These are phyloP conservation scores for Arthrobotrys sphaeroides DNA, from an alignment of 2,329 filamentous ascomycete species.

Conservation along the genomic window DNA sequence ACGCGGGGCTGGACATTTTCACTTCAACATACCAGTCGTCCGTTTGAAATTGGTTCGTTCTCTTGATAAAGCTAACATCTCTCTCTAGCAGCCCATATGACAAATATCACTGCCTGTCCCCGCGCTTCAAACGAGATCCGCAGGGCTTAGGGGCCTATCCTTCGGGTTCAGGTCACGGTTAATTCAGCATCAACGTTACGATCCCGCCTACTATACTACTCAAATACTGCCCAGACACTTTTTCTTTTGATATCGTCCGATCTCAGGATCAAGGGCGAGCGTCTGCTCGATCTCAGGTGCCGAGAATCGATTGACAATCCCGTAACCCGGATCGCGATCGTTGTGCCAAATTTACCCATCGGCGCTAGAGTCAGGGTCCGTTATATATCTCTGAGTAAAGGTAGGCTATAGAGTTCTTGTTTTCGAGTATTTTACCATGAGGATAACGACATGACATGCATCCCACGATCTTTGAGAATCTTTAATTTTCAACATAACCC, in stretches of 20 bases:
- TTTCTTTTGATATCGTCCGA: not conserved
- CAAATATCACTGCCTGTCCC: slow-evolving; percentile 23
- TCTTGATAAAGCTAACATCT: slow-evolving; percentile 33
- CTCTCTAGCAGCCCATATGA: slow-evolving; percentile 35
- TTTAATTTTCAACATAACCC: not conserved
- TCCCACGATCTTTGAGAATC: not conserved
- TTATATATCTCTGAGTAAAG: slow-evolving; percentile 20
- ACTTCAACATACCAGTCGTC: not conserved
- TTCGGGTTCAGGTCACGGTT: slow-evolving; percentile 6
- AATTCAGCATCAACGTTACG: slow-evolving; percentile 18
- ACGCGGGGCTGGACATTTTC: slow-evolving; percentile 52
- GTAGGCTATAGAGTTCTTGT: not conserved
- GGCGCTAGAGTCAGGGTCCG: slow-evolving; percentile 7
- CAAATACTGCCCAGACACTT: not conserved
- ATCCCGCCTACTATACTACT: slow-evolving; percentile 1
- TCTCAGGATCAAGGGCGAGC: slow-evolving; percentile 27
- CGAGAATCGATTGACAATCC: slow-evolving; percentile 17
- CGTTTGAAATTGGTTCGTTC: slow-evolving; percentile 2
- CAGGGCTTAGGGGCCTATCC: slow-evolving; percentile 33
- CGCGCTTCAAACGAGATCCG: slow-evolving; percentile 31
- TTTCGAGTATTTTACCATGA: not conserved
- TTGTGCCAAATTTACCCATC: slow-evolving; percentile 23
- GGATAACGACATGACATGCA: not conserved
- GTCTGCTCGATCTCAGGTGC: slow-evolving; percentile 5
- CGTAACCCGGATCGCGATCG: not conserved